Conservation (phyloP, 345 rosid species). For the Rhizophora mangle region DNA sequence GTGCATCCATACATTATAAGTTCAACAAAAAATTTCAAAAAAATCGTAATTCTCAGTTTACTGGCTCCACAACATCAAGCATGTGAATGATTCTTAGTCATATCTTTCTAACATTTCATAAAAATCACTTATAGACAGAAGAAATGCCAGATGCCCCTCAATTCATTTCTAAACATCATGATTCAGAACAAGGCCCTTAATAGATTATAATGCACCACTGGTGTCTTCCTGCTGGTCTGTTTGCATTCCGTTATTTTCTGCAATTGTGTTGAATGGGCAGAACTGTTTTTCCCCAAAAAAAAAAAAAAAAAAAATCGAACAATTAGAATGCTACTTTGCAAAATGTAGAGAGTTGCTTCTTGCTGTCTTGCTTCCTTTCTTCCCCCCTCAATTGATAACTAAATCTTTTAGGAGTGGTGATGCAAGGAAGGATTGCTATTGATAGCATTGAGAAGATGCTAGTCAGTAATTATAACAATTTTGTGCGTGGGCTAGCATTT, state of each 20-base stretch:
- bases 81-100: neutral
- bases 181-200: neutral
- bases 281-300: neutral
- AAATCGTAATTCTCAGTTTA: neutral
- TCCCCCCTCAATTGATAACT: too few species aligned
- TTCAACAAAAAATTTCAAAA: constrained; percentile 9
- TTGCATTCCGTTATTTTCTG: neutral
- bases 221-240: neutral
- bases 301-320: neutral
- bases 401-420: too few species aligned
- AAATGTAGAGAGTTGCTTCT: neutral
- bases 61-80: neutral
- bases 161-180: neutral
- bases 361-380: neutral
- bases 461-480: neutral
- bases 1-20: constrained; percentile 3
- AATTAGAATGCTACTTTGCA: neutral
- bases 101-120: neutral
- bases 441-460: neutral
- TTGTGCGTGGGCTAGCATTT: neutral
- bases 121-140: neutral
- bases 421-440: too few species aligned
- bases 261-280: neutral
- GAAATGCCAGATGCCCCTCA: neutral
- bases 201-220: neutral